Percentiles rank a stretch among this genome's conserved stretches.
phyloP scores from a whole-genome alignment of 108 stramenopile species.

The Chaetoceros tenuissimus region DNA sequence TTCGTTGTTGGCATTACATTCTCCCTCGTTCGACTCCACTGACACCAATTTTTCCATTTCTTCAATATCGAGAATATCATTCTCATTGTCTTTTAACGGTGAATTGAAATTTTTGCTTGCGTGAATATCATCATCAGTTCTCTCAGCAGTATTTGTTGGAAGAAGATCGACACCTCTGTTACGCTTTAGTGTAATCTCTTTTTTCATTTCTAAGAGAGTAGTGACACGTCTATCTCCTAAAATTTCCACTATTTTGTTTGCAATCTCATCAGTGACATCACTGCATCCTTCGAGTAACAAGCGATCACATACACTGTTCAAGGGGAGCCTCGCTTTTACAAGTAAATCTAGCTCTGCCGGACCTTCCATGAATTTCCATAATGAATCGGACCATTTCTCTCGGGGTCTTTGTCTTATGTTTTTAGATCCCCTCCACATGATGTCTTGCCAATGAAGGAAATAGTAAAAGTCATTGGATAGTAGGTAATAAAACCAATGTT shows the following conservation, averaged over 20 bases:
- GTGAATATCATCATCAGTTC: no score
- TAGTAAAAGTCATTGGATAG: conserved; percentile 24
- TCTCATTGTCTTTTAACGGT: no score
- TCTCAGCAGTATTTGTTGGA: no score
- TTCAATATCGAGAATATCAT: no score
- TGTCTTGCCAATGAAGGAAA: conserved; percentile 9
- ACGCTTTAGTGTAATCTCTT: no score
- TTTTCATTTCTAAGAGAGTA: no score
- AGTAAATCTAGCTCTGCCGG: conserved; percentile 17
- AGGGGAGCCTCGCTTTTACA: conserved; percentile 29
- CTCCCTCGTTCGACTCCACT: no score
- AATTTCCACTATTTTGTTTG: conserved; percentile 1
- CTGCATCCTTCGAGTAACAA: conserved; percentile 11
- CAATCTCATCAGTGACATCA: conserved; percentile 1
- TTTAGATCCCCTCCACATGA: neutral
- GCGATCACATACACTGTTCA: conserved; percentile 60
- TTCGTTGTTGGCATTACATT: no score
- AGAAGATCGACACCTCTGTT: no score
- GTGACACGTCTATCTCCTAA: neutral
- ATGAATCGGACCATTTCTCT: conserved; percentile 17
- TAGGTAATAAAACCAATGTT: conserved; percentile 29
- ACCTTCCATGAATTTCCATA: conserved; percentile 13
- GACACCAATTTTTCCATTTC: no score
- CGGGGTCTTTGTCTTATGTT: conserved; percentile 14
- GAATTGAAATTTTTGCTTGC: no score